phyloP scores from a whole-genome alignment of 352 stramenopile species.

The Globisporangium viniferum region DNA sequence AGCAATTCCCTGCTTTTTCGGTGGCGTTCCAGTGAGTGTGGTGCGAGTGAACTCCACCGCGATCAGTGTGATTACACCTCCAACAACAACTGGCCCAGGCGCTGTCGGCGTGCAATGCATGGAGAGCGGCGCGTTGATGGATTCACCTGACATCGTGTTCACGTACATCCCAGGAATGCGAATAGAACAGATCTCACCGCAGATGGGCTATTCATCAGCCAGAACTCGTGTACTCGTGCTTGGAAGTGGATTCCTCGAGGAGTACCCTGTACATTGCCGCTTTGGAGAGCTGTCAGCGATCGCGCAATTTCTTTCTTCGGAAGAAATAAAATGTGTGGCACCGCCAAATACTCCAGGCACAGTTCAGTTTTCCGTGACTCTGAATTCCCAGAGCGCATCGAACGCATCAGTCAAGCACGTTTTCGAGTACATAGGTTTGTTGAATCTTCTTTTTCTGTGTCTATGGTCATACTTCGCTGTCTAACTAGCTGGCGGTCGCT shows the following conservation, averaged over 20 bases:
- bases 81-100: not conserved
- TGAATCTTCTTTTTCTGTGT: not conserved
- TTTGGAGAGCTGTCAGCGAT: not conserved
- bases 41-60: constrained; percentile 12
- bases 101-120: not conserved
- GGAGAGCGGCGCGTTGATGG: not conserved
- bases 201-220: not conserved
- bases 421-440: constrained; percentile 18
- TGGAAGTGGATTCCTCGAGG: constrained; percentile 5
- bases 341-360: not conserved
- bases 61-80: not conserved
- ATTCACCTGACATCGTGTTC: constrained; percentile 6
- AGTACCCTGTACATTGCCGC: not conserved
- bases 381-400: not conserved
- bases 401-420: not conserved
- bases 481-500: not conserved
- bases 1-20: constrained; percentile 3
- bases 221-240: not conserved
- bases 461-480: not conserved
- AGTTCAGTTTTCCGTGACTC: not conserved
- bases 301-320: constrained; percentile 5
- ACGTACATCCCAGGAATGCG: constrained; percentile 1
- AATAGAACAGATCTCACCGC: constrained; percentile 1
- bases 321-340: not conserved
- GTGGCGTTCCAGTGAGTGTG: not conserved